phyloP scores from a whole-genome alignment of 108 stramenopile species.

The Mediolabrus comicus region DNA sequence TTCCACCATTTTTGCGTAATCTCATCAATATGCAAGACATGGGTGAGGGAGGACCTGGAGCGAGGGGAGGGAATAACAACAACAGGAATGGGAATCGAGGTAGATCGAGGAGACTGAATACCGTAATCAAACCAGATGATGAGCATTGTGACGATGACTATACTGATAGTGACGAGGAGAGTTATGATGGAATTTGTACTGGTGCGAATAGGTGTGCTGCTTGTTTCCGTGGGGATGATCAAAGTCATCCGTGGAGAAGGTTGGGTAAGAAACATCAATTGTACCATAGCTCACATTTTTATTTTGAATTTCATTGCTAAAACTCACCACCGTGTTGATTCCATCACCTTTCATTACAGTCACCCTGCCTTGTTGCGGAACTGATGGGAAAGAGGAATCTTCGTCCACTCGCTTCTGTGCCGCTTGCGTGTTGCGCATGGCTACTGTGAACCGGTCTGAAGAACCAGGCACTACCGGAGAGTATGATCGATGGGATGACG shows the following conservation, averaged over 20 bases:
- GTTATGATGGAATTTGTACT: not conserved
- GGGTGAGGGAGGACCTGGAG: not conserved
- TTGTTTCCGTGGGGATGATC: not conserved
- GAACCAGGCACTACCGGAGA: not conserved
- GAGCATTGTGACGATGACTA: not conserved
- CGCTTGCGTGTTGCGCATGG: not conserved
- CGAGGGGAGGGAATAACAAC: not conserved
- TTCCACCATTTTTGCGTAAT: slow-evolving; percentile 1
- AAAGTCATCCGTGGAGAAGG: not conserved
- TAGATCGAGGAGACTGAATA: not conserved
- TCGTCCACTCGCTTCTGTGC: not conserved
- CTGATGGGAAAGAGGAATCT: not conserved
- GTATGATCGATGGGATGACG: not conserved
- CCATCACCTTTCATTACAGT: not conserved
- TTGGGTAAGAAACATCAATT: not conserved
- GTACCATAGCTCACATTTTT: not conserved
- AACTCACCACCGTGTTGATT: not conserved
- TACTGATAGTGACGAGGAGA: not conserved
- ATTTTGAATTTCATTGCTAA: not conserved
- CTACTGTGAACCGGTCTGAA: not conserved
- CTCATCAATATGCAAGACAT: not conserved
- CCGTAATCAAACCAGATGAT: not conserved
- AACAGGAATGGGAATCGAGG: not conserved
- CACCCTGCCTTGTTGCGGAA: not conserved
- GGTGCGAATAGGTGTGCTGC: not conserved